phyloP scores from a whole-genome alignment of 2,329 filamentous ascomycete species.

The Ceratocystis colombiana region DNA sequence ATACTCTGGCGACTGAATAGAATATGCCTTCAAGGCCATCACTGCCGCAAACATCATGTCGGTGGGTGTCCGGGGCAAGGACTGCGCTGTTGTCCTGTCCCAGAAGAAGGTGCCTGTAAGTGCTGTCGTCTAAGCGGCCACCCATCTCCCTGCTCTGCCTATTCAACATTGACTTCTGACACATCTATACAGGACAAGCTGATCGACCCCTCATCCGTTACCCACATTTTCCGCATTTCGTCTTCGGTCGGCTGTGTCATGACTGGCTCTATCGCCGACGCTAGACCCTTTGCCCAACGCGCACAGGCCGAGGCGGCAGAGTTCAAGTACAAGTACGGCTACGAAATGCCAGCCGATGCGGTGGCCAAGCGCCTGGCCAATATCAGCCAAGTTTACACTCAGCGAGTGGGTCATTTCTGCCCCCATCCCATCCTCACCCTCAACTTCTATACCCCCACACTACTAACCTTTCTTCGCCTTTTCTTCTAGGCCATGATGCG shows the following conservation, averaged over 20 bases:
- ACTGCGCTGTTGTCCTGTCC: slow-evolving; percentile 91
- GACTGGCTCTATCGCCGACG: slow-evolving; percentile 97
- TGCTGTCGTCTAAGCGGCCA: slow-evolving; percentile 26
- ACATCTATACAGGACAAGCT: slow-evolving; percentile 70
- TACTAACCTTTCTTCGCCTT: slow-evolving; percentile 16
- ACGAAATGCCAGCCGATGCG: slow-evolving; percentile 98
- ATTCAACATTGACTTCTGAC: not conserved
- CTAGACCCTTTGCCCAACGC: slow-evolving; percentile 81
- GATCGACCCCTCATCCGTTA: slow-evolving; percentile 93
- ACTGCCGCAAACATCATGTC: slow-evolving; percentile 99
- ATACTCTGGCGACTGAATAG: slow-evolving; percentile 39
- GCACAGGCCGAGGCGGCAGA: slow-evolving; percentile 93
- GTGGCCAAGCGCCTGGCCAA: slow-evolving; percentile 94
- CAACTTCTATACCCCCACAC: not conserved
- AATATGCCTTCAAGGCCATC: slow-evolving; percentile 99
- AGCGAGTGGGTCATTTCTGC: slow-evolving; percentile 53
- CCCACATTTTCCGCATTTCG: slow-evolving; percentile 94
- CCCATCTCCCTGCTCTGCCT: not conserved
- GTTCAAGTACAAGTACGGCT: slow-evolving; percentile 97
- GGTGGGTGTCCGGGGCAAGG: slow-evolving; percentile 87
- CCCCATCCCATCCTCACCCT: not conserved
- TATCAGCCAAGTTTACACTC: slow-evolving; percentile 98
- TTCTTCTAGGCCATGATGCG: slow-evolving; percentile 76
- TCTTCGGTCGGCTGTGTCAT: slow-evolving; percentile 96
- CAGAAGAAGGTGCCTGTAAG: slow-evolving; percentile 99